These are phyloP conservation scores for Moniliophthora roreri DNA, from an alignment of 1,284 basidiomycete species.

Conservation along the genomic window DNA sequence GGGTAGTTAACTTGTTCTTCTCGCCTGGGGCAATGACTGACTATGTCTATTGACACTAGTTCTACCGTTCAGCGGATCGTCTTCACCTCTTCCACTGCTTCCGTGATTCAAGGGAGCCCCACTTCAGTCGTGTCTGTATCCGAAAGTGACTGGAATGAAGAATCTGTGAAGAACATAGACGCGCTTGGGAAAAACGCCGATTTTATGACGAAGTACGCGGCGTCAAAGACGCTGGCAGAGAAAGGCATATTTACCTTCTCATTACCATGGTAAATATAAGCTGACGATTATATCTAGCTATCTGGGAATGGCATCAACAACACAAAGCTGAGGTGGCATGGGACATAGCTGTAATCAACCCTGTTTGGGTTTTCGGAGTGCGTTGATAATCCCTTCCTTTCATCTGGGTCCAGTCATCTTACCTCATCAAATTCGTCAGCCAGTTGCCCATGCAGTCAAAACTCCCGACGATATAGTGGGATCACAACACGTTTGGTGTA, in stretches of 20 bases:
- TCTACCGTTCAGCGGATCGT: conserved; percentile 60
- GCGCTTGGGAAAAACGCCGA: conserved; percentile 47
- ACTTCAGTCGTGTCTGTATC: conserved; percentile 28
- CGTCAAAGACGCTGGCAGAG: conserved; percentile 60
- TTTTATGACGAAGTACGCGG: conserved; percentile 47
- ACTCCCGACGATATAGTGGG: conserved; percentile 50
- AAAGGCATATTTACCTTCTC: background rate
- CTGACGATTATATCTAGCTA: background rate
- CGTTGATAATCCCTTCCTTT: conserved; percentile 12
- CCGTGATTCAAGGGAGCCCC: conserved; percentile 20
- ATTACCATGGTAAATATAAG: background rate
- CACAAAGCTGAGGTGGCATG: conserved; percentile 48
- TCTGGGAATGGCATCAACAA: conserved; percentile 57
- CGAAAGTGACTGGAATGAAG: conserved; percentile 67
- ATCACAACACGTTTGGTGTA: conserved; percentile 34
- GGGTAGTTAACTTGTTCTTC: conserved; percentile 32
- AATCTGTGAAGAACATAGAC: conserved; percentile 50
- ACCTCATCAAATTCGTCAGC: conserved; percentile 25
- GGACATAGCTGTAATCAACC: conserved; percentile 58
- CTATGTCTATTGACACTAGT: conserved; percentile 24
- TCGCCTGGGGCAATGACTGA: no score
- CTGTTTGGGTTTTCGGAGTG: conserved; percentile 45
- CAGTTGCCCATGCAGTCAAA: conserved; percentile 49
- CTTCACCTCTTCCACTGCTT: conserved; percentile 51
- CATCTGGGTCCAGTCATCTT: background rate